Evolutionary conservation across 163 green algal species (phyloP), one percentile per base, ranked within the genome.

Genomic region (Scenedesmus sp.): DNA sequence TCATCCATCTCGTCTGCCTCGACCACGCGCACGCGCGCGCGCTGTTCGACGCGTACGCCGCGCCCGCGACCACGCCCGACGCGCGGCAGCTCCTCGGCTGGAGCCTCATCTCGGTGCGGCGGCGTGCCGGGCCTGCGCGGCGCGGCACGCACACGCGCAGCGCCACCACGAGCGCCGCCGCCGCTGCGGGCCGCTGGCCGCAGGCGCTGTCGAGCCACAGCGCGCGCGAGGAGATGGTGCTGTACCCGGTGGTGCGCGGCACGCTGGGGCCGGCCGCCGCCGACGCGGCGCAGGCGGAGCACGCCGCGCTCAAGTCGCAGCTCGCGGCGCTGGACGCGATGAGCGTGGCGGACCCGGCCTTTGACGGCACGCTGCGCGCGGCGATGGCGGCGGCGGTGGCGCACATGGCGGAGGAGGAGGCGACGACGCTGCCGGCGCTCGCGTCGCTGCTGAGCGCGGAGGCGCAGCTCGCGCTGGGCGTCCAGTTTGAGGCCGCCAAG

Each of bases 401-500:
- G 33, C 75, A 82, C 31, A 70, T 82, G 53, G 48, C 63, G 66
- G 75, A 82, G 42, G 75, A 82, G 64, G 75, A 82, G 75, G 33
- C 42, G 11, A 65, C 22, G 15, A 6, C 77, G 31, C 65, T 82
- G 64, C 75, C 75, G 3, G 44, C 53, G 53, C 31, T 82, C 22
- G 75, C 44, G 44, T 54, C 63, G 15, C 53, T 71, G 54, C 31
- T 82, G 36, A 64, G 36, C 45, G 48, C 64, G 28, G 64, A 63
- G 22, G 71, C 50, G 11, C 64, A 63, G 50, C 75, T 82, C 53
- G 64, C 70, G 44, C 54, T 82, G 53, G 75, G 75, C 53, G 70
- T 82, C 17, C 63, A 77, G 36, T 82, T 82, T 71, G 75, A 82
- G 44, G 75, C 75, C 9, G 53, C 75, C 29, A 82, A 82, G 75